These are phyloP conservation scores for Neofusicoccum kwambonambiense DNA, from an alignment of 2,329 filamentous ascomycete species.

Conservation along the genomic window DNA sequence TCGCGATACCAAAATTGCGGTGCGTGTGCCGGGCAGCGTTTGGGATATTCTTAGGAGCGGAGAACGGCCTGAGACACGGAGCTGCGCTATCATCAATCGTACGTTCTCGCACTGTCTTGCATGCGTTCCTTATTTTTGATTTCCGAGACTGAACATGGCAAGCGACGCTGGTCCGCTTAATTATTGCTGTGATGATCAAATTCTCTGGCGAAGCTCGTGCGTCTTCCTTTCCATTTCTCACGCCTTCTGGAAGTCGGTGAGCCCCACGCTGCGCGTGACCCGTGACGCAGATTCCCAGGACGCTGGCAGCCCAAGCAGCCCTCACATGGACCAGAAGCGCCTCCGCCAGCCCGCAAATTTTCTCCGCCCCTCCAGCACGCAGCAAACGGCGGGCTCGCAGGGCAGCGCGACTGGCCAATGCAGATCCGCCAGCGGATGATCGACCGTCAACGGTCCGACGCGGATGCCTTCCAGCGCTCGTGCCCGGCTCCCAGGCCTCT, in stretches of 20 bases:
- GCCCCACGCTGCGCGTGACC: not conserved
- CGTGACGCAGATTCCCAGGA: not conserved
- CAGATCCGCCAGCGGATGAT: slow-evolving; percentile 16
- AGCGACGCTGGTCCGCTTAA: not conserved
- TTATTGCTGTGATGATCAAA: slow-evolving; percentile 10
- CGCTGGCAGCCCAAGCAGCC: not conserved
- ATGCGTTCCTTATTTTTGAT: not conserved
- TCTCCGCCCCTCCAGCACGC: not conserved
- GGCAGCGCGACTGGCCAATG: slow-evolving; percentile 1
- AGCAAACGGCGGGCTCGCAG: not conserved
- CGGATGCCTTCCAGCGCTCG: slow-evolving; percentile 14
- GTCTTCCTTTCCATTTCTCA: slow-evolving; percentile 13
- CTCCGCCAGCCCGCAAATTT: not conserved
- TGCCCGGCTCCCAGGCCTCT: not conserved
- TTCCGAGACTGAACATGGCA: not conserved
- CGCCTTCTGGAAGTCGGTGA: not conserved
- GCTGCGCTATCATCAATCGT: not conserved
- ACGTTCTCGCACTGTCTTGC: slow-evolving; percentile 1
- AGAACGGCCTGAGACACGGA: slow-evolving; percentile 10
- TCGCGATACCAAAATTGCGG: slow-evolving; percentile 8
- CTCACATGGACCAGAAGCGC: no score
- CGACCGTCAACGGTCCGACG: slow-evolving; percentile 15
- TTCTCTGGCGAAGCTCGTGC: slow-evolving; percentile 4
- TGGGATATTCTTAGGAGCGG: slow-evolving; percentile 9
- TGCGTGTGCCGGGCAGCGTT: slow-evolving; percentile 4